Percentiles rank a stretch among this genome's conserved stretches.
phyloP scores from a whole-genome alignment of 495 filamentous ascomycete genomes.

The Aspergillus conjunctus region DNA sequence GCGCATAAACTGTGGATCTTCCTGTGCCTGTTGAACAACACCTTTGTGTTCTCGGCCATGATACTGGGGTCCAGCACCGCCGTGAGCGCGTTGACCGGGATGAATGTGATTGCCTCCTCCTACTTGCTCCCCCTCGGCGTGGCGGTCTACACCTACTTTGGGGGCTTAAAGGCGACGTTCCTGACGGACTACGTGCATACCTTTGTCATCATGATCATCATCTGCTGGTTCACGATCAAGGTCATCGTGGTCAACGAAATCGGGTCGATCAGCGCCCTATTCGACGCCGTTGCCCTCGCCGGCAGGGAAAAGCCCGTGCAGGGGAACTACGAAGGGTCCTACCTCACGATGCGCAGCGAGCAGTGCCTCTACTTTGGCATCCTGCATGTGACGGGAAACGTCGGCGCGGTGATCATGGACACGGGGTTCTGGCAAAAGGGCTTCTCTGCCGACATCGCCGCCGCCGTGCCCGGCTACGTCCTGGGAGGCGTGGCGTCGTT shows the following conservation, averaged over 20 bases:
- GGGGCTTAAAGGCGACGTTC: slow-evolving; percentile 40
- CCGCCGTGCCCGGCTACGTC: slow-evolving; percentile 6
- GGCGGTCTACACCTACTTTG: slow-evolving; percentile 31
- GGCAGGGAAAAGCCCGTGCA: slow-evolving; percentile 32
- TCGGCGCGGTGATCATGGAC: slow-evolving; percentile 28
- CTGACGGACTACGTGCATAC: slow-evolving; percentile 29
- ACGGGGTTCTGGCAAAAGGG: slow-evolving; percentile 11
- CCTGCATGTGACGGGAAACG: slow-evolving; percentile 32
- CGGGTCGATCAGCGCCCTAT: slow-evolving; percentile 35
- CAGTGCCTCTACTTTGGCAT: slow-evolving; percentile 12
- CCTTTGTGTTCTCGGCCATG: slow-evolving; percentile 5
- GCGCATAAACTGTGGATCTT: slow-evolving; percentile 6
- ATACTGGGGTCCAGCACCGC: slow-evolving; percentile 8
- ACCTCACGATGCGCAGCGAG: slow-evolving; percentile 20
- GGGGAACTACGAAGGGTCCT: slow-evolving; percentile 43
- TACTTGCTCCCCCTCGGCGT: slow-evolving; percentile 32
- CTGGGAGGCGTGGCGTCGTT: background rate
- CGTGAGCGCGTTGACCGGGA: slow-evolving; percentile 31
- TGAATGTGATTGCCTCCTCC: slow-evolving; percentile 33
- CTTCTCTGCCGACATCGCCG: slow-evolving; percentile 5
- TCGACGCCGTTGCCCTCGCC: slow-evolving; percentile 41
- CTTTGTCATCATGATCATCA: slow-evolving; percentile 40
- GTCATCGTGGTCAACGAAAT: slow-evolving; percentile 32
- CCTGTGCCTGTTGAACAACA: slow-evolving; percentile 8
- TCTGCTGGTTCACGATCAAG: slow-evolving; percentile 40